Evolutionary conservation across 2,329 filamentous ascomycete genomes (phyloP), one percentile per base, ranked within the genome.

Genomic region (Acarospora socialis): DNA sequence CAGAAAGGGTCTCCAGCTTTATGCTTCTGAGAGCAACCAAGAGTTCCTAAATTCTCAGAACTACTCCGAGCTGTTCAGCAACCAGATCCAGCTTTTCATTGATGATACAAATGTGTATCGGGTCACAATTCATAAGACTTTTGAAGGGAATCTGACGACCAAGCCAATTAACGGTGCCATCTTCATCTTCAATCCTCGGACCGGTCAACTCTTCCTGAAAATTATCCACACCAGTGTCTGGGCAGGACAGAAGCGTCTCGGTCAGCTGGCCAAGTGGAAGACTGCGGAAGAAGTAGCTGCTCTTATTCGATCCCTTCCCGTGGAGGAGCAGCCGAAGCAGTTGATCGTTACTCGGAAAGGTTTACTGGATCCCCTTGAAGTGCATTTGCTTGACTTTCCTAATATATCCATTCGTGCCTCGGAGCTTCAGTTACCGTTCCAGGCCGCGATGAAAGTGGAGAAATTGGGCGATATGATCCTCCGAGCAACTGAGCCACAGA

Each of bases 121-220:
- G 63, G 90, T 98, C 39, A 98, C 90, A 0, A 98, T 98, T 41
- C 90, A 98, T 68, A 98, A 98, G 72, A 98, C 90, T 0, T 98
- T 98, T 41, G 90, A 98, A 57, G 90, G 90, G 47, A 98, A 98
- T 53, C 66, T 98, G 71, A 98, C 90, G 0, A 98, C 90, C 2
- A 98, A 98, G 60, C 90, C 90, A 3, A 98, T 98, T 68, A 98
- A 98, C 55, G 90, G 90, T 53, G 90, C 92, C 27, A 95, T 98
- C 54, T 98, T 98, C 66, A 98, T 98, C 52, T 95, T 98, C 72
- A 98, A 98, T 54, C 90, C 92, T n/a, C 75, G 87, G 36, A 98
- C 90, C 32, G 90, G 90, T 30, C 90, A 98, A 51, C 61, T 98
- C 22, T 98, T 98, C 73, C 60, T 98, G 52, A 98, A 98, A 69